Evolutionary conservation across 306 rosid species (phyloP).

Genomic region (Hippophae gyantsensis): DNA sequence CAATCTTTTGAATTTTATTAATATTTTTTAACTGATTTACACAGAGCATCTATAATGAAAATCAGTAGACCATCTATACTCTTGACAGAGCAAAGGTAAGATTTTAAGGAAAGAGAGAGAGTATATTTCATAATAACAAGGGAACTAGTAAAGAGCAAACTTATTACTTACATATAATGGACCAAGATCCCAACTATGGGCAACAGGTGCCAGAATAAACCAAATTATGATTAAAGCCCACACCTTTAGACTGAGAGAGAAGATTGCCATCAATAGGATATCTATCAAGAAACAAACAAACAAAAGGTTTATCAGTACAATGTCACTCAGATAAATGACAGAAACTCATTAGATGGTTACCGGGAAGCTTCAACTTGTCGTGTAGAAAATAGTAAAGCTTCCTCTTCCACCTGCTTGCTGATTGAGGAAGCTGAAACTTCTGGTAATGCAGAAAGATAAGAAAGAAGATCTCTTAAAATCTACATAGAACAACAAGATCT

Average conservation of each 20-base stretch:
- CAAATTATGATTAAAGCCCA: slow-evolving; percentile 65
- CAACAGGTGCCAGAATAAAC: slow-evolving; percentile 89
- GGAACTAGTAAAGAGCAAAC: background rate
- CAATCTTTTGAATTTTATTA: too few species aligned
- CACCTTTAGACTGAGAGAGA: slow-evolving; percentile 71
- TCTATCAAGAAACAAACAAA: slow-evolving; percentile 42
- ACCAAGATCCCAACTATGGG: slow-evolving; percentile 78
- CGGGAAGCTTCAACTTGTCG: slow-evolving; percentile 85
- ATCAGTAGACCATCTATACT: too few species aligned
- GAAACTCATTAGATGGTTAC: slow-evolving; percentile 28
- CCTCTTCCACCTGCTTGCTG: slow-evolving; percentile 81
- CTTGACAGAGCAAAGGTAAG: too few species aligned
- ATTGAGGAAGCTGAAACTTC: slow-evolving; percentile 83
- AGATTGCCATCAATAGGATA: slow-evolving; percentile 76
- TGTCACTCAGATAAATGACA: slow-evolving; percentile 6
- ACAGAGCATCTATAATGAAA: too few species aligned
- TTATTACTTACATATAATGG: slow-evolving; percentile 66
- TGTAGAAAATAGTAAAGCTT: slow-evolving; percentile 60
- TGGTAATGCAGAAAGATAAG: slow-evolving; percentile 28
- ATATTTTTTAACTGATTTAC: too few species aligned
- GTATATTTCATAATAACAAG: slow-evolving; percentile 1
- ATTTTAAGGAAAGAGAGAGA: too few species aligned
- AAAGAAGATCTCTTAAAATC: background rate
- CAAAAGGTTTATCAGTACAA: slow-evolving; percentile 24
- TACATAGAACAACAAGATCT: slow-evolving; percentile 4